phyloP scores from a whole-genome alignment of 495 filamentous ascomycete genomes.

The Cryomyces antarcticus region DNA sequence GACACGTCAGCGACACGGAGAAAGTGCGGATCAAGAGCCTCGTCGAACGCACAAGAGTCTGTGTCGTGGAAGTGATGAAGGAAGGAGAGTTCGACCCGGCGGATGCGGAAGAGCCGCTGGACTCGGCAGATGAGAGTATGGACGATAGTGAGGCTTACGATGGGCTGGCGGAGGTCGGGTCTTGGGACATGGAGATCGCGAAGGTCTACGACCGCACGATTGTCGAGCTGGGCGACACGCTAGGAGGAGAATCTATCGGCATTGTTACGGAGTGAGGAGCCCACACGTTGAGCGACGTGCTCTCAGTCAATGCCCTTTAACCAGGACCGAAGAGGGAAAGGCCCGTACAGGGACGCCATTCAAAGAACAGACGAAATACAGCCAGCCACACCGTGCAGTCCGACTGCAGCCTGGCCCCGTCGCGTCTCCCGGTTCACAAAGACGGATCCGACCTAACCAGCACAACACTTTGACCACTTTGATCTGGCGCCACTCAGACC shows the following conservation, averaged over 20 bases:
- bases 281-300: too few relatives aligned
- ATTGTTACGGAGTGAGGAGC: conserved; percentile 2
- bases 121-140: conserved; percentile 14
- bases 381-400: too few relatives aligned
- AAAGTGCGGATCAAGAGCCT: conserved; percentile 67
- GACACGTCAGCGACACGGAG: conserved; percentile 44
- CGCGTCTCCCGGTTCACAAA: too few relatives aligned
- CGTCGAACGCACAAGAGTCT: conserved; percentile 45
- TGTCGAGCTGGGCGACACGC: conserved; percentile 41
- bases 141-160: conserved; percentile 15
- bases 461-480: too few relatives aligned
- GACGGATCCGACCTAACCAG: too few relatives aligned
- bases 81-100: conserved; percentile 15
- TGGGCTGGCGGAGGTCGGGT: conserved; percentile 18
- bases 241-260: conserved; percentile 23
- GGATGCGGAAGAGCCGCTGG: conserved; percentile 14
- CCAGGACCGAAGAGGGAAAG: too few relatives aligned
- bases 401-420: too few relatives aligned
- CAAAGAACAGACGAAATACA: too few relatives aligned
- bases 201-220: conserved; percentile 64
- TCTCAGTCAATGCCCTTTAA: too few relatives aligned
- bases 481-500: too few relatives aligned
- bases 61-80: conserved; percentile 42
- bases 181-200: conserved; percentile 46
- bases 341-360: too few relatives aligned